Evolutionary conservation across 768 basidiomycete genomes (phyloP).

Genomic region (Panellus pusillus): DNA sequence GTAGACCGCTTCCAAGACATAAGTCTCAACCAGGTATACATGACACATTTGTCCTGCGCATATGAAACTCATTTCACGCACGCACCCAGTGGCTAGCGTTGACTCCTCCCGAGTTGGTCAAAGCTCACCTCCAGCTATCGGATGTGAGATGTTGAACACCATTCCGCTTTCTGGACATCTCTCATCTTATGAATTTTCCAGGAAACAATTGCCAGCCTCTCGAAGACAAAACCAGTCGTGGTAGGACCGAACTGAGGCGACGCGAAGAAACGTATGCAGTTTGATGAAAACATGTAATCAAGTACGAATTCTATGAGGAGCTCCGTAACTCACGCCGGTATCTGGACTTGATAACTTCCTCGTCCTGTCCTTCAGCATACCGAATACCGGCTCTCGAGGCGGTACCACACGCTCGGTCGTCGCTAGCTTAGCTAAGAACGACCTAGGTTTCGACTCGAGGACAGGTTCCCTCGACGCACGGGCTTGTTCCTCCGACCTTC

Average conservation of each 20-base stretch:
- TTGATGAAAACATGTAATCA: background rate
- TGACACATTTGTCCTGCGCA: background rate
- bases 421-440: slow-evolving; percentile 9
- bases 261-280: background rate
- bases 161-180: too few relatives aligned
- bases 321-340: background rate
- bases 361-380: slow-evolving; percentile 1
- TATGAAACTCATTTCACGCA: background rate
- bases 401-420: slow-evolving; percentile 9
- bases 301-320: background rate
- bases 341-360: slow-evolving; percentile 1
- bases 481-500: background rate
- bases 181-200: background rate
- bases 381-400: slow-evolving; percentile 2
- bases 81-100: slow-evolving; percentile 42
- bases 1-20: slow-evolving; percentile 36
- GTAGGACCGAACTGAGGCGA: slow-evolving; percentile 2
- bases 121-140: slow-evolving; percentile 43
- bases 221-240: slow-evolving; percentile 21
- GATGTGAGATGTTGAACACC: slow-evolving; percentile 25
- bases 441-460: slow-evolving; percentile 5
- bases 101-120: slow-evolving; percentile 46
- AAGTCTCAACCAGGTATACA: slow-evolving; percentile 46
- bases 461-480: background rate
- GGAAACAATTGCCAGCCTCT: slow-evolving; percentile 21